Percentiles rank a stretch among this genome's conserved stretches.
Evolutionary conservation across 148 eudicot species (phyloP).

Genomic region (Chenopodium formosanum): DNA sequence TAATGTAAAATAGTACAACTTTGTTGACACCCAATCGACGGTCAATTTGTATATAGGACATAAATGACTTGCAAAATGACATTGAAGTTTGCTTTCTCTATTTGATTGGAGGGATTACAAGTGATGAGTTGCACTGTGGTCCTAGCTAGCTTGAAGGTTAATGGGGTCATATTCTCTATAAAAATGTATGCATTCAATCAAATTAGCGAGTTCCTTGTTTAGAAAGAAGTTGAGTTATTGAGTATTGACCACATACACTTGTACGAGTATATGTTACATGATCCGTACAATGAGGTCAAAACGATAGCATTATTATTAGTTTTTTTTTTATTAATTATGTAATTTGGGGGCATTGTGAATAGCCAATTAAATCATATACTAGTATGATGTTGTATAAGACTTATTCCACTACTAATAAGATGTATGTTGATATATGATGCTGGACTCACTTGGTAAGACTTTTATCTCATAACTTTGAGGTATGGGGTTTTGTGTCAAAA

Average conservation of each 20-base stretch:
- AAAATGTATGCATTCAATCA: not conserved
- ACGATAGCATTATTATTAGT: no score
- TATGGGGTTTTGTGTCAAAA: no score
- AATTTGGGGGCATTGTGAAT: not conserved
- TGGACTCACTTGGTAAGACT: no score
- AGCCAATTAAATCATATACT: not conserved
- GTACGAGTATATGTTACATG: not conserved
- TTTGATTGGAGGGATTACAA: not conserved
- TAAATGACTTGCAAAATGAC: not conserved
- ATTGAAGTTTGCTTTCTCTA: not conserved
- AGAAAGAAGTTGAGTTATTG: not conserved
- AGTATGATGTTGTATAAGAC: no score
- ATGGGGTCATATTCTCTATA: slow-evolving; percentile 9
- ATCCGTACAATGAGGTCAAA: not conserved
- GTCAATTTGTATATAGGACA: not conserved
- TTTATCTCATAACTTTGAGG: no score
- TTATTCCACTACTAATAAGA: no score
- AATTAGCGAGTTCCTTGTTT: not conserved
- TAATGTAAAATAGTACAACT: not conserved
- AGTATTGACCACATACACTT: not conserved
- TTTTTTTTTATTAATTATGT: no score
- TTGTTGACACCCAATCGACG: not conserved
- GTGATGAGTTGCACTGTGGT: slow-evolving; percentile 9
- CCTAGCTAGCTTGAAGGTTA: not conserved
- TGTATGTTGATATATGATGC: no score